Conservation (phyloP, 148 eudicot species). For the Nepenthes mirabilis region DNA sequence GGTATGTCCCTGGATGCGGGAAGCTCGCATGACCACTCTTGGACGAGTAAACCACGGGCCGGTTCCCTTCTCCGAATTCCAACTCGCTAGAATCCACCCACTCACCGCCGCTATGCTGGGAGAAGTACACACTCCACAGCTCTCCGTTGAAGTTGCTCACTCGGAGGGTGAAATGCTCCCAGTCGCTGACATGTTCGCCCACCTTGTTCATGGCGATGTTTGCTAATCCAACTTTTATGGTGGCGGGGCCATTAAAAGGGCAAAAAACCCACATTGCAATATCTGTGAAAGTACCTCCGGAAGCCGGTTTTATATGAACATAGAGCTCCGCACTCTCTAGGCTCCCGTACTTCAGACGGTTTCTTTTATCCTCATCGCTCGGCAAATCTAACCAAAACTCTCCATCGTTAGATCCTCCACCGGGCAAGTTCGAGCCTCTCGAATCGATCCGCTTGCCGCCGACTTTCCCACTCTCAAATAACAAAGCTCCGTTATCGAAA, state of each 20-base stretch:
- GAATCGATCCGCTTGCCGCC: conserved; percentile 48
- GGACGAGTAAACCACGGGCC: conserved; percentile 62
- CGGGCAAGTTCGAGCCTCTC: conserved; percentile 57
- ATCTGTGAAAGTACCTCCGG: conserved; percentile 90
- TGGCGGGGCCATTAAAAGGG: conserved; percentile 86
- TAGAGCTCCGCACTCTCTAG: conserved; percentile 73
- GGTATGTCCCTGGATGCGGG: conserved; percentile 60
- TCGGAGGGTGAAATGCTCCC: conserved; percentile 94
- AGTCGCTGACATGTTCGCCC: conserved; percentile 85
- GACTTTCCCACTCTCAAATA: conserved; percentile 36
- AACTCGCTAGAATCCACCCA: conserved; percentile 59
- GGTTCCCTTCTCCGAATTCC: conserved; percentile 68
- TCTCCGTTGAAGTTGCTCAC: conserved; percentile 83
- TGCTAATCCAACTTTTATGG: conserved; percentile 55
- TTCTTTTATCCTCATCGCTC: conserved; percentile 24
- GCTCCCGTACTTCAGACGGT: conserved; percentile 47
- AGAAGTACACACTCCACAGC: conserved; percentile 60
- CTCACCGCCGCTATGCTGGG: conserved; percentile 79
- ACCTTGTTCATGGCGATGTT: conserved; percentile 31
- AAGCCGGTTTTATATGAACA: conserved; percentile 81
- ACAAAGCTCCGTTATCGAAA: conserved; percentile 69
- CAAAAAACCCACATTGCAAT: conserved; percentile 93
- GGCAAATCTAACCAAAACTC: conserved; percentile 87
- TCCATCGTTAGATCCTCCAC: conserved; percentile 65
- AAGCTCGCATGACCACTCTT: conserved; percentile 72